Base-by-base conservation (phyloP, 768 basidiomycete species). In the Boletus fagicola region DNA sequence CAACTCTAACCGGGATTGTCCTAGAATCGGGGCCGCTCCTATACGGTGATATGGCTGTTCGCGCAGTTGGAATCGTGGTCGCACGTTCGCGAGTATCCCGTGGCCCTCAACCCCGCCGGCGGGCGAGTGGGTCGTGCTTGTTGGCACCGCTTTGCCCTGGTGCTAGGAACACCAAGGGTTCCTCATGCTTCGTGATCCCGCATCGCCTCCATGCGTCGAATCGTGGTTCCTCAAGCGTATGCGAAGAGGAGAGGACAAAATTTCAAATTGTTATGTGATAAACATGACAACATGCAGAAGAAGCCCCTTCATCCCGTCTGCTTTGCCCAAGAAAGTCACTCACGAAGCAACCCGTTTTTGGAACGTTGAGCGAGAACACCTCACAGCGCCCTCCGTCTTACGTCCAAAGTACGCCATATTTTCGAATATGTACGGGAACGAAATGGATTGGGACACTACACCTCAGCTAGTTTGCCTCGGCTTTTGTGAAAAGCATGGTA, bases 381-480 rank as follows among this genome's bases (percentile, higher is more conserved):
- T 11, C 26, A 28, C 22, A 16, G 13, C 3, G 9, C 46, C 46
- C 7, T 5, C 10, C 10, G 8, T 26, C 26, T 26, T 24, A 26
- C 30, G 10, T 12, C 22, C 54, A 24, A 30, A 3, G 7, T 9
- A 44, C 26, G 16, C 4, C 30, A 8, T n/a, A 20, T 42, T 36
- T 22, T 55, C 18, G 42, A 31, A 56, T 8, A 6, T 24, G 44
- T 2, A 55, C 2, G 1, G 11, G 5, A 44, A n/a, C 33, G 11
- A 26, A 16, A 42, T 8, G 33, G 7, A 30, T 13, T 2, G 20
- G 2, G 56, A 38, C 5, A 2, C 22, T 5, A 24, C 10, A 13
- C 30, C 24, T 63, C 52, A 68, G 13, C 64, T 48, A 15, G 48
- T 26, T 30, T 69, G 68, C 40, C 68, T 72, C 52, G 70, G 68